Evolutionary conservation across 208 protist genomes (phyloP), one percentile per base, ranked within the genome.

Genomic region (Naegleria lovaniensis): DNA sequence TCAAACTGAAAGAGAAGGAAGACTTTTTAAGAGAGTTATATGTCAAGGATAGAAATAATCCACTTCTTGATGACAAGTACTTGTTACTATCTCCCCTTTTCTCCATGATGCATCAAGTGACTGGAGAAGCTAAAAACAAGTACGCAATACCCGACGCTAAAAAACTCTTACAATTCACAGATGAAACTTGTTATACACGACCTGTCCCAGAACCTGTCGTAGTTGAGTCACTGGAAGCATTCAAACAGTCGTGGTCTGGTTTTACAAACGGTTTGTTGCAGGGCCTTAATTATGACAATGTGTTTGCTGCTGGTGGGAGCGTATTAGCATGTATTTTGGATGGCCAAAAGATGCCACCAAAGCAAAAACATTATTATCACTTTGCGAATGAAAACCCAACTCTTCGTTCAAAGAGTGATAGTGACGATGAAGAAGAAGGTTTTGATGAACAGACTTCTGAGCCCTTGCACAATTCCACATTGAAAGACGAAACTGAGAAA

Each of bases 1-100:
- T 85, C n/a, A 39, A 85, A 43, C 11, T 85, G 0, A 88, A 88
- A 9, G 43, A 88, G 15, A 9, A 88, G 33, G 85, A 88, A 39
- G 85, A 88, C 13, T 25, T 39, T n/a, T 25, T 88, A 36, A 88
- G 85, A 88, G 36, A 88, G n/a, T 58, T 88, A 58, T 88, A 58
- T 38, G 85, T 38, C 0, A 88, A 48, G 9, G 85, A 88, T 38
- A 48, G 85, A 48, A 88, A n/a, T 39, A 88, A 88, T 58, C 43
- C 43, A 38, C 13, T 58, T 33, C 55, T 88, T 1, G 36, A 88
- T 19, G 85, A 88, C 22, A 48, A 48, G 15, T 88, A 88, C 38
- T 58, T 88, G 6, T 58, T 58, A 5, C 38, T 88, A 7, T 36
- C 36, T 16, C 41, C 39, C 19, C 2, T 88, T 16, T 88, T 88